A percentile compares a stretch with the other conserved stretches of the same genome.
Conservation (phyloP, 352 stramenopile genomes). For the Aphanomyces euteiches region DNA sequence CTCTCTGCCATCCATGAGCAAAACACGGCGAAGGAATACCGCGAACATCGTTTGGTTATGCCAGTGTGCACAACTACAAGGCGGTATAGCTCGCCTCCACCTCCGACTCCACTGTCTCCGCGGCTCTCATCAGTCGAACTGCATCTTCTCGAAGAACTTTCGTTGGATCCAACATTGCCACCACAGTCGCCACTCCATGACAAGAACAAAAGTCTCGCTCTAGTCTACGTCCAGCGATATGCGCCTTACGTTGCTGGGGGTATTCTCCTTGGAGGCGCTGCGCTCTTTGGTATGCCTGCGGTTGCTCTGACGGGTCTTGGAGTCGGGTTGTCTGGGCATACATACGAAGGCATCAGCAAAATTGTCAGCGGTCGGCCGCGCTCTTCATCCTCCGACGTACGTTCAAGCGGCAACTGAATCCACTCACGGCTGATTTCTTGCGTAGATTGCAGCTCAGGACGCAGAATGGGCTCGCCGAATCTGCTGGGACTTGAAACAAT, state of each 20-base stretch:
- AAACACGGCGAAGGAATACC: neutral
- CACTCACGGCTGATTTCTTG: neutral
- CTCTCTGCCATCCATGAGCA: constrained; percentile 13
- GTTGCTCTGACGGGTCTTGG: constrained; percentile 21
- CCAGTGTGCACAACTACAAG: neutral
- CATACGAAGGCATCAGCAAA: neutral
- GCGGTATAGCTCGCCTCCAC: neutral
- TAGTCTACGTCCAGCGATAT: constrained; percentile 16
- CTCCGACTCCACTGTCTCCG: neutral
- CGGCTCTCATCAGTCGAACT: neutral
- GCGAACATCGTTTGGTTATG: constrained; percentile 3
- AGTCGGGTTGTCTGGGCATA: constrained; percentile 19
- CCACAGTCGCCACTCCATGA: neutral
- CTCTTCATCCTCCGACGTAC: no score
- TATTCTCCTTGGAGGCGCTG: constrained; percentile 21
- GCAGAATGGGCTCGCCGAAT: constrained; percentile 19
- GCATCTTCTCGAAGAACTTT: constrained; percentile 21
- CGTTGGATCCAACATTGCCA: neutral
- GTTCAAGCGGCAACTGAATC: neutral
- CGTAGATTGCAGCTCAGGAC: constrained; percentile 1
- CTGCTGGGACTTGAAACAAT: constrained; percentile 27
- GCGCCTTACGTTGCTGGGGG: constrained; percentile 25
- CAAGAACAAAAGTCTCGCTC: neutral
- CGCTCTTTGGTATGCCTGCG: constrained; percentile 20
- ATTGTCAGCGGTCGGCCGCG: no score